phyloP scores from a whole-genome alignment of 2,329 filamentous ascomycete species.

The Ploettnerulaceae sp. region DNA sequence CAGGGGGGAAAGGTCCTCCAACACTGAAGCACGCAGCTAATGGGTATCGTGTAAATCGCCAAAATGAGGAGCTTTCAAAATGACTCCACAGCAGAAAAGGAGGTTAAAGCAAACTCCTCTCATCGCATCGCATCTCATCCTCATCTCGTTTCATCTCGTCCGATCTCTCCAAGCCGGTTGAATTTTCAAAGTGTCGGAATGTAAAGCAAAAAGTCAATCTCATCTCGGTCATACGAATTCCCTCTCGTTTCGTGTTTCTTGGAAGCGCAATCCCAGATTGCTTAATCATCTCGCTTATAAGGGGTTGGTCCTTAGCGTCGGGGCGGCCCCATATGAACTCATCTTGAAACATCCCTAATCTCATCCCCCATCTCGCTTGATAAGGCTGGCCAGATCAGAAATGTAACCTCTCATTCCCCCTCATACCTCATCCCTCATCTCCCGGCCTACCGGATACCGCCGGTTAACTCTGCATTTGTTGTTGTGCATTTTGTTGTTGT shows the following conservation, averaged over 20 bases:
- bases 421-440: constrained; percentile 31
- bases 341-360: constrained; percentile 32
- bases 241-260: constrained; percentile 14
- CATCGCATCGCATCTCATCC: too few species aligned
- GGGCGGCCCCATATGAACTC: constrained; percentile 14
- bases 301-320: neutral
- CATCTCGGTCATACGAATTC: constrained; percentile 17
- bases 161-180: too few species aligned
- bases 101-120: too few species aligned
- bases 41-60: too few species aligned
- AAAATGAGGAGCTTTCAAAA: too few species aligned
- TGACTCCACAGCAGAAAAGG: too few species aligned
- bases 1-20: too few species aligned
- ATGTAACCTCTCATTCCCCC: constrained; percentile 13
- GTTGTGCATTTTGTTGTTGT: constrained; percentile 25
- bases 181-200: too few species aligned
- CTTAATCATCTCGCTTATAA: constrained; percentile 17
- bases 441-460: constrained; percentile 27
- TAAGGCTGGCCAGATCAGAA: constrained; percentile 14
- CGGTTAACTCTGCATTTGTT: too few species aligned
- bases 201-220: too few species aligned
- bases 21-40: too few species aligned
- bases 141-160: too few species aligned
- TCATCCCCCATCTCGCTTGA: constrained; percentile 33
- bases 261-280: constrained; percentile 7